Evolutionary conservation across 768 basidiomycete species (phyloP).

Genomic region (Hirschioporus abietinus): DNA sequence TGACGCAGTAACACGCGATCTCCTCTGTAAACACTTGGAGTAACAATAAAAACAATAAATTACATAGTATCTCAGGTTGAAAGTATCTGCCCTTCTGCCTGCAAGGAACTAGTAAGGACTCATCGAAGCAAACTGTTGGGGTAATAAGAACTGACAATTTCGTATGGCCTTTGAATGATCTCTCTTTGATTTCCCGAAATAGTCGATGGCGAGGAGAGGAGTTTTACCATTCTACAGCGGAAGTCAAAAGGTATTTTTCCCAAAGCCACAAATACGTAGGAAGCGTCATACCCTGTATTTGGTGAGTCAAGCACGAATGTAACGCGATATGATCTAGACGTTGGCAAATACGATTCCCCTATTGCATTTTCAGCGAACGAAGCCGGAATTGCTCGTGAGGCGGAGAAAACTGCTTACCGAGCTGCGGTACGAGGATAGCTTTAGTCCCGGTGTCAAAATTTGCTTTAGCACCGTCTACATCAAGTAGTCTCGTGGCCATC

Average conservation of each 20-base stretch:
- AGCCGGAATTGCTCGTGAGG: not conserved
- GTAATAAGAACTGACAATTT: not conserved
- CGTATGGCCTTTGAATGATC: slow-evolving; percentile 1
- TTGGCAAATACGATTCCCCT: slow-evolving; percentile 1
- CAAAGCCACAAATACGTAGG: not conserved
- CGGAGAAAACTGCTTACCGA: slow-evolving; percentile 35
- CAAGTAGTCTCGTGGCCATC: slow-evolving; percentile 62
- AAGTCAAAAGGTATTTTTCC: not conserved
- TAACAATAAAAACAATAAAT: not conserved
- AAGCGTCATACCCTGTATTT: not conserved
- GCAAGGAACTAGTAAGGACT: not conserved
- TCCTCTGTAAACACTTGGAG: not conserved
- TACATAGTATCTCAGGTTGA: not conserved
- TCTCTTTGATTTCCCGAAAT: not conserved
- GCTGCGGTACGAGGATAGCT: slow-evolving; percentile 61
- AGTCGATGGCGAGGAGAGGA: not conserved
- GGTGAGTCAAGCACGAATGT: not conserved
- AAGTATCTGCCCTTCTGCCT: not conserved
- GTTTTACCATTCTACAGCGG: not conserved
- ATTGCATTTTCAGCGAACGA: not conserved
- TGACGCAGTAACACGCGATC: not conserved
- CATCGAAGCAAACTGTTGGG: not conserved
- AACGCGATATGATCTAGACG: not conserved
- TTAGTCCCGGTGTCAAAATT: slow-evolving; percentile 59
- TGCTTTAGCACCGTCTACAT: slow-evolving; percentile 57